A percentile compares a stretch with the other conserved stretches of the same genome.
Conservation (phyloP, 805 yeast species). For the Ogataea ramenticola region DNA sequence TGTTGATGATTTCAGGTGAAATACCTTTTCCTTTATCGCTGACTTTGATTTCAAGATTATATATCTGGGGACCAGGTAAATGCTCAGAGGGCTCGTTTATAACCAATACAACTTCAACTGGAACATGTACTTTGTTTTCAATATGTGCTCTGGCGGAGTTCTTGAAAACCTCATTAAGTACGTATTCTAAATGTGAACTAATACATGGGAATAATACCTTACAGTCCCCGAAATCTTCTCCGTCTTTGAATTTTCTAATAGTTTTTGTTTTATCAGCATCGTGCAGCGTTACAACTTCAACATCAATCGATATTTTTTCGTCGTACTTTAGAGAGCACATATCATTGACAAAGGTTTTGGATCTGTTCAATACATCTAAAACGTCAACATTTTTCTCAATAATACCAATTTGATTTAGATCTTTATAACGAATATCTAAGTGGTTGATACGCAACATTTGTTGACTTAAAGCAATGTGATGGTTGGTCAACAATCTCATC, state of each 20-base stretch:
- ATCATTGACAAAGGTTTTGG: constrained; percentile 73
- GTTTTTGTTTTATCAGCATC: constrained; percentile 23
- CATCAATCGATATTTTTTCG: constrained; percentile 50
- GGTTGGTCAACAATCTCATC: constrained; percentile 81
- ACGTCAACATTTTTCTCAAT: constrained; percentile 64
- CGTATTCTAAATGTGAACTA: constrained; percentile 81
- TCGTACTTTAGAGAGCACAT: constrained; percentile 81
- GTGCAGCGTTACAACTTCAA: constrained; percentile 33
- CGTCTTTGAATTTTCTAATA: constrained; percentile 25
- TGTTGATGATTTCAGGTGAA: constrained; percentile 51
- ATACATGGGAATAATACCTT: constrained; percentile 67
- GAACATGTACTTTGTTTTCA: constrained; percentile 47
- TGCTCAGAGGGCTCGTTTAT: constrained; percentile 15
- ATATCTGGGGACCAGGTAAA: constrained; percentile 14
- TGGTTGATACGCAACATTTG: constrained; percentile 23
- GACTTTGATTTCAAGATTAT: constrained; percentile 57
- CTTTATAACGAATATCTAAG: constrained; percentile 27
- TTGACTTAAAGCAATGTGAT: constrained; percentile 61
- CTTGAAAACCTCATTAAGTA: constrained; percentile 78
- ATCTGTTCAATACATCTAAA: constrained; percentile 51
- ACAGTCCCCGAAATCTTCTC: constrained; percentile 5
- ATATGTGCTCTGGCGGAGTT: constrained; percentile 85
- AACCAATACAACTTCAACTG: constrained; percentile 42
- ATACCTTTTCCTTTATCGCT: constrained; percentile 91
- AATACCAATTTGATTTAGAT: constrained; percentile 47